Conservation (phyloP, 2,329 filamentous ascomycete species). For the Atkinsonella texensis region DNA sequence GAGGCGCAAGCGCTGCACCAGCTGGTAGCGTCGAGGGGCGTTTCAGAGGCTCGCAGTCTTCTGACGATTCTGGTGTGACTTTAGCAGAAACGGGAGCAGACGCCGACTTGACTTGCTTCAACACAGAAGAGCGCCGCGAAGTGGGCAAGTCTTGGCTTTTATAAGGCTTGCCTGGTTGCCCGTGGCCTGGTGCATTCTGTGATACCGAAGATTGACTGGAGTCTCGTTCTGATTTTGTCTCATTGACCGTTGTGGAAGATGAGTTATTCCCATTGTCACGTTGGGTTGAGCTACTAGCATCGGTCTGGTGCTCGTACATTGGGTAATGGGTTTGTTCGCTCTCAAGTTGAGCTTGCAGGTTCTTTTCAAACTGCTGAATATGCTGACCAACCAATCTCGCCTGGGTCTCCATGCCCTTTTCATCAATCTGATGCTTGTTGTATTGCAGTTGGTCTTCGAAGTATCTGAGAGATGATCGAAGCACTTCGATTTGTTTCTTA, state of each 20-base stretch:
- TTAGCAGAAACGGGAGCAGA: slow-evolving; percentile 11
- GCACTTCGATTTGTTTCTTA: slow-evolving; percentile 40
- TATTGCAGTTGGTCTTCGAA: slow-evolving; percentile 47
- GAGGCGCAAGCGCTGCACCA: slow-evolving; percentile 35
- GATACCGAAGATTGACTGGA: slow-evolving; percentile 8
- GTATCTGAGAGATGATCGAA: slow-evolving; percentile 41
- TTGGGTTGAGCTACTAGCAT: slow-evolving; percentile 10
- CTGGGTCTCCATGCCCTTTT: slow-evolving; percentile 34
- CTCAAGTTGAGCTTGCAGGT: slow-evolving; percentile 30
- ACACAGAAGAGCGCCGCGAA: slow-evolving; percentile 11
- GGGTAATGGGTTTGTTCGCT: slow-evolving; percentile 33
- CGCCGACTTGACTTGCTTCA: slow-evolving; percentile 19
- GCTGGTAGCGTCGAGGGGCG: slow-evolving; percentile 29
- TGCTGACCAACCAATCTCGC: slow-evolving; percentile 29
- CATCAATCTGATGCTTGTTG: slow-evolving; percentile 52
- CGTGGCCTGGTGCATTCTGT: slow-evolving; percentile 8
- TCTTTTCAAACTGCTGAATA: slow-evolving; percentile 38
- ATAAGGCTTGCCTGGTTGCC: slow-evolving; percentile 5
- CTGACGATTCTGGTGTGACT: slow-evolving; percentile 9
- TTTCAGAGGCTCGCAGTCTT: slow-evolving; percentile 16
- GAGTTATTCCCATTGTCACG: slow-evolving; percentile 8
- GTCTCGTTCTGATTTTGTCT: slow-evolving; percentile 7
- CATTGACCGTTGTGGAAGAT: slow-evolving; percentile 9
- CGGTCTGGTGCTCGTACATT: slow-evolving; percentile 18
- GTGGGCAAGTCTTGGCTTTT: slow-evolving; percentile 7